These are phyloP conservation scores for Bruguiera hainesii DNA, from an alignment of 441 rosid genomes.

Conservation along the genomic window DNA sequence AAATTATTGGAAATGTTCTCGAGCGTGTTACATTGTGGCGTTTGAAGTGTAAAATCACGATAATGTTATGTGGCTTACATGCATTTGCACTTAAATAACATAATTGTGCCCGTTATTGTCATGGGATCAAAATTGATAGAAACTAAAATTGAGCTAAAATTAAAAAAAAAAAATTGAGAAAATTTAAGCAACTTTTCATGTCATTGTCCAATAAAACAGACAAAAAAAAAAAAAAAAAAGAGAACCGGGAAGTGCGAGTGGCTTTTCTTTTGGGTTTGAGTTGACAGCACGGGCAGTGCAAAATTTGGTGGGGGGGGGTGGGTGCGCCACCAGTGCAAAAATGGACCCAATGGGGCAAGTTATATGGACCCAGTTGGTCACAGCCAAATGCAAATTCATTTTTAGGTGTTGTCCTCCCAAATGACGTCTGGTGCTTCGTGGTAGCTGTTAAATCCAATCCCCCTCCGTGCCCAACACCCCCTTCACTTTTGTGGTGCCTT, in stretches of 20 bases:
- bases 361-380: background rate
- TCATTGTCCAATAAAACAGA: too few species aligned
- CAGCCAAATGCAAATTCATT: conserved; percentile 13
- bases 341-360: conserved; percentile 18
- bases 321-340: conserved; percentile 25
- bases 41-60: too few species aligned
- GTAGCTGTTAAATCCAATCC: conserved; percentile 36
- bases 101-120: too few species aligned
- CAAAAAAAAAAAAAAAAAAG: background rate
- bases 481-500: conserved; percentile 24
- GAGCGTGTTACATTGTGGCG: too few species aligned
- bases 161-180: too few species aligned
- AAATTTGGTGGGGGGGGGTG: conserved; percentile 18
- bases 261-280: conserved; percentile 8
- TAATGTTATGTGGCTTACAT: too few species aligned
- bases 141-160: too few species aligned
- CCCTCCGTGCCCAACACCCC: conserved; percentile 41
- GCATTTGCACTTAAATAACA: too few species aligned
- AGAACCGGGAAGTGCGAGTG: background rate
- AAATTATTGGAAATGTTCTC: too few species aligned
- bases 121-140: too few species aligned
- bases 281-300: conserved; percentile 17
- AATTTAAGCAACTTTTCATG: too few species aligned
- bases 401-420: conserved; percentile 8
- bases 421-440: conserved; percentile 15